A percentile compares a stretch with the other conserved stretches of the same genome.
These are phyloP conservation scores for Fusarium coicis DNA, from an alignment of 2,329 filamentous ascomycete species.

Conservation along the genomic window DNA sequence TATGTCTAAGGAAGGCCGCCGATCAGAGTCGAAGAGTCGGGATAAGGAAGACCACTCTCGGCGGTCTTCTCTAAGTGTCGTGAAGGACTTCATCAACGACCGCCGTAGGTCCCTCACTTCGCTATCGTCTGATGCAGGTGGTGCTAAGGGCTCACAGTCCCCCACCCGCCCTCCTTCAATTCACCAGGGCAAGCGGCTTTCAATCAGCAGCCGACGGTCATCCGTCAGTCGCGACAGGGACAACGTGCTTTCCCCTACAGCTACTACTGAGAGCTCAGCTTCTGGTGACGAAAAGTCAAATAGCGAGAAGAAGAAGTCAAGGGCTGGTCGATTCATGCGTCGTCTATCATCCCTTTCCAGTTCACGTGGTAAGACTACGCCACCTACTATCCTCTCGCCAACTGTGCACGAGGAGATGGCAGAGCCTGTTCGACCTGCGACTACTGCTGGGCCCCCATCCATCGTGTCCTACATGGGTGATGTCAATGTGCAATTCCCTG, in stretches of 20 bases:
- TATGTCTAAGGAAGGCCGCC: slow-evolving; percentile 53
- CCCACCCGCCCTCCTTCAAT: slow-evolving; percentile 61
- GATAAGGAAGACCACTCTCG: slow-evolving; percentile 55
- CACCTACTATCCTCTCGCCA: slow-evolving; percentile 58
- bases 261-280: slow-evolving; percentile 56
- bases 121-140: slow-evolving; percentile 55
- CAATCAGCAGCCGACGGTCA: slow-evolving; percentile 70
- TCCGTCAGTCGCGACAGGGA: slow-evolving; percentile 59
- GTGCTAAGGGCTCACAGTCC: slow-evolving; percentile 51
- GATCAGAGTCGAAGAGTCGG: slow-evolving; percentile 51
- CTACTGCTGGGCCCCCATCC: slow-evolving; percentile 48
- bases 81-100: slow-evolving; percentile 71
- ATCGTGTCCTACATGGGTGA: slow-evolving; percentile 81
- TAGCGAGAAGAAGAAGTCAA: slow-evolving; percentile 61
- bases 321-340: slow-evolving; percentile 68
- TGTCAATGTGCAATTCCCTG: slow-evolving; percentile 96
- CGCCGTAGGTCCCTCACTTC: slow-evolving; percentile 63
- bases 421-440: slow-evolving; percentile 43
- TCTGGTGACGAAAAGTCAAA: slow-evolving; percentile 60
- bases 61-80: slow-evolving; percentile 68
- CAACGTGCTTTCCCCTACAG: slow-evolving; percentile 53
- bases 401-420: slow-evolving; percentile 60
- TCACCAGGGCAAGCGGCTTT: slow-evolving; percentile 65
- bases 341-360: slow-evolving; percentile 66
- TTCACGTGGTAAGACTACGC: slow-evolving; percentile 56